These are phyloP conservation scores for Kodamaea arcana DNA, from an alignment of 1,139 yeast species.

Conservation along the genomic window DNA sequence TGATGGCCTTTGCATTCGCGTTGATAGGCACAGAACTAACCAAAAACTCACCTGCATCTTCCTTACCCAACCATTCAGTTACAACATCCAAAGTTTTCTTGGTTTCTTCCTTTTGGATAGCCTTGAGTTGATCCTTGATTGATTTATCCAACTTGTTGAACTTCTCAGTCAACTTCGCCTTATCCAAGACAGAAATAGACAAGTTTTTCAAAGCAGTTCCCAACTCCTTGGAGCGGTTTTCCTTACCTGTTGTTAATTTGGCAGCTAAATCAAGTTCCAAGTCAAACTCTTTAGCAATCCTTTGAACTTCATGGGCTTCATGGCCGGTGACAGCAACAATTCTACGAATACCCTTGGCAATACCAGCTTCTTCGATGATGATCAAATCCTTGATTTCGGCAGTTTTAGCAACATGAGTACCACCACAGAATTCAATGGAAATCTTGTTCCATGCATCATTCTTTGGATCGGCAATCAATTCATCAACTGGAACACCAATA, in stretches of 20 bases:
- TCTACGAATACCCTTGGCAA: conserved; percentile 98
- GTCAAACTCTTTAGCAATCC: conserved; percentile 70
- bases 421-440: conserved; percentile 97
- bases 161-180: conserved; percentile 68
- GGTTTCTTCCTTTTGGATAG: conserved; percentile 82
- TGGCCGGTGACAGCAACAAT: conserved; percentile 94
- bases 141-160: conserved; percentile 79
- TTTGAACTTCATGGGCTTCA: conserved; percentile 87
- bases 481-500: conserved; percentile 87
- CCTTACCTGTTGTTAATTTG: conserved; percentile 59
- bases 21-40: conserved; percentile 67
- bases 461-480: conserved; percentile 64
- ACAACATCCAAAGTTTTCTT: conserved; percentile 81
- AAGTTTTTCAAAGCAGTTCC: conserved; percentile 83
- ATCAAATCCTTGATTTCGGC: conserved; percentile 91
- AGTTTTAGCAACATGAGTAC: conserved; percentile 92
- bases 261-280: conserved; percentile 56
- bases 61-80: conserved; percentile 54
- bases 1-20: conserved; percentile 89
- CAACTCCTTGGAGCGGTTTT: conserved; percentile 72
- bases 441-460: conserved; percentile 69
- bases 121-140: conserved; percentile 81
- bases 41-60: conserved; percentile 44
- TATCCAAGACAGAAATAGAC: conserved; percentile 75
- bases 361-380: conserved; percentile 90